A percentile compares a stretch with the other conserved stretches of the same genome.
Evolutionary conservation across 140 eudicot species (phyloP).

Genomic region (Anethum foeniculum): DNA sequence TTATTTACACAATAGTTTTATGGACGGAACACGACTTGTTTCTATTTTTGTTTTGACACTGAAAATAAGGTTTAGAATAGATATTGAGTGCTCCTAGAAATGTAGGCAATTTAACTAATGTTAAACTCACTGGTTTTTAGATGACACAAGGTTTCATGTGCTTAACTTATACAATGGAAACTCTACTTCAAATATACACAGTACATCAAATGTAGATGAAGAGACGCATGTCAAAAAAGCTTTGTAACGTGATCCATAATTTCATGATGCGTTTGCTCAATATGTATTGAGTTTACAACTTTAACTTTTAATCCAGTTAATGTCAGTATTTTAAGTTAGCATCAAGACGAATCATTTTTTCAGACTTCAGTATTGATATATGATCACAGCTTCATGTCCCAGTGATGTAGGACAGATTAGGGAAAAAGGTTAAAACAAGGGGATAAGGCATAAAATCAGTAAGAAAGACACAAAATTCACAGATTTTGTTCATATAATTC

Average conservation of each 20-base stretch:
- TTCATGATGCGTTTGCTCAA: not conserved
- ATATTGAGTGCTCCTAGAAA: not conserved
- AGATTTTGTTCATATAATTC: no score
- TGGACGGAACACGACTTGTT: not conserved
- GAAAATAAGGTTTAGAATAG: not conserved
- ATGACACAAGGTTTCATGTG: not conserved
- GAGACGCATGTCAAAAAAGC: not conserved
- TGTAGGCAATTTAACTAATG: not conserved
- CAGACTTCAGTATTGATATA: no score
- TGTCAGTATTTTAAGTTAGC: not conserved
- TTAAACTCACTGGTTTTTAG: not conserved
- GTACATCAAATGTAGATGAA: not conserved
- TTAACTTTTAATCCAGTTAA: not conserved
- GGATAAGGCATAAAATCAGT: no score
- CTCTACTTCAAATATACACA: not conserved
- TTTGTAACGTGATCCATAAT: not conserved
- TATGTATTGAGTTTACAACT: not conserved
- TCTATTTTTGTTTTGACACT: not conserved
- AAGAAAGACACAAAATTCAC: no score
- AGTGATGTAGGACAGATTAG: no score
- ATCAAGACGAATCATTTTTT: not conserved
- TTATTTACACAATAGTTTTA: not conserved
- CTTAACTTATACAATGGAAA: not conserved
- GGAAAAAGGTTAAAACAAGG: no score
- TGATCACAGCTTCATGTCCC: no score